These are phyloP conservation scores for Jasminum sambac DNA, from an alignment of 257 asterid species.

Conservation along the genomic window DNA sequence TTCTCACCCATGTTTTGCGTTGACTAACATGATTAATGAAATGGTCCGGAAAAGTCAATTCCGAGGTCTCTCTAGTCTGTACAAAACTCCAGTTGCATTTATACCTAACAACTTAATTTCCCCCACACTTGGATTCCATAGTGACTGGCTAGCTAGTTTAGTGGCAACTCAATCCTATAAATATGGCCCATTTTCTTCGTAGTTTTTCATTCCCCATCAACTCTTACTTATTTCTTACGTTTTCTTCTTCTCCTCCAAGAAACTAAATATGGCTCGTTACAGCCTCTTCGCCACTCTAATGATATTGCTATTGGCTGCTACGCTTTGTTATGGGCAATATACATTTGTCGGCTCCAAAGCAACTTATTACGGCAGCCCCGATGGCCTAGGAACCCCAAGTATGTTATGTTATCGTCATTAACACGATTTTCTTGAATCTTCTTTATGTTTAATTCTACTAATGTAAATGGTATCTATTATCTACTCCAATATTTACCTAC, in stretches of 20 bases:
- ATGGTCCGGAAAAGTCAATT: no score
- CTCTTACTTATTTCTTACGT: neutral
- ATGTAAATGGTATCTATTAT: no score
- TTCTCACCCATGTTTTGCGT: no score
- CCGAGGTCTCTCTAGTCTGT: no score
- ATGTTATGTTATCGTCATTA: slow-evolving; percentile 13
- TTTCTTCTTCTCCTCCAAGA: neutral
- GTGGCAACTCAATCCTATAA: no score
- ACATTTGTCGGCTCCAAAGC: slow-evolving; percentile 55
- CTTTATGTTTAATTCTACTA: no score
- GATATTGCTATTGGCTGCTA: slow-evolving; percentile 26
- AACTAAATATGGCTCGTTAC: neutral
- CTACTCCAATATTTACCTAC: no score
- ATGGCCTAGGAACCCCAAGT: slow-evolving; percentile 71
- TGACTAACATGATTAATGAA: no score
- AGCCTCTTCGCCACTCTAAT: slow-evolving; percentile 12
- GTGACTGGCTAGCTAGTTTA: no score
- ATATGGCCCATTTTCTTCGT: slow-evolving; percentile 15
- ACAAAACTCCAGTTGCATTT: no score
- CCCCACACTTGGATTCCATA: no score
- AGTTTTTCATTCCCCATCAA: neutral
- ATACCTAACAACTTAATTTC: no score
- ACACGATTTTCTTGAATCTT: neutral
- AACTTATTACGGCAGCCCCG: slow-evolving; percentile 85
- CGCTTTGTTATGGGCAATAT: slow-evolving; percentile 40